Evolutionary conservation across 495 filamentous ascomycete species (phyloP).

Genomic region (Tuber umbilicatum): DNA sequence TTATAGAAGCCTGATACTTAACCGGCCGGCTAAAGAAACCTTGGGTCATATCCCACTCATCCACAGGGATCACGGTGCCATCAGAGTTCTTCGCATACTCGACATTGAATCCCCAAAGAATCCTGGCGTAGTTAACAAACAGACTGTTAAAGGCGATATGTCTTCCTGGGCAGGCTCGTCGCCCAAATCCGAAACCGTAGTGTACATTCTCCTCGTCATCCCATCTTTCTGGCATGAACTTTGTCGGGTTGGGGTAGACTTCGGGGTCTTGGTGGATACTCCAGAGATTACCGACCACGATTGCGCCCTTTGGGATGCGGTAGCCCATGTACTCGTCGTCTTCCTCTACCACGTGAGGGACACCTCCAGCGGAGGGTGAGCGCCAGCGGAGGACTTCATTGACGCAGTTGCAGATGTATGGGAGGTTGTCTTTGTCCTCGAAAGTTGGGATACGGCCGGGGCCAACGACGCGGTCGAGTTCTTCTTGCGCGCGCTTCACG

Average conservation of each 20-base stretch:
- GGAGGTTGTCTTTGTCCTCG: constrained; percentile 37
- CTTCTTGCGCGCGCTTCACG: constrained; percentile 37
- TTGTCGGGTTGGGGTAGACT: constrained; percentile 30
- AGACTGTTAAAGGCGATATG: constrained; percentile 1
- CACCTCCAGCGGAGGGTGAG: constrained; percentile 24
- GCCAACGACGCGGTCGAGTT: constrained; percentile 41
- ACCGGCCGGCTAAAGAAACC: constrained; percentile 3
- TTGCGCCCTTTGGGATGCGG: neutral
- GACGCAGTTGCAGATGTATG: constrained; percentile 39
- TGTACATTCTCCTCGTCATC: constrained; percentile 6
- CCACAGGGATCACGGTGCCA: neutral
- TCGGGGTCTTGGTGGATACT: constrained; percentile 38
- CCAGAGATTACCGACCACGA: constrained; percentile 1
- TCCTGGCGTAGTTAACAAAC: constrained; percentile 11
- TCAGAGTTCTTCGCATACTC: neutral
- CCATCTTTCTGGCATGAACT: constrained; percentile 33
- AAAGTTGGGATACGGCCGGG: constrained; percentile 33
- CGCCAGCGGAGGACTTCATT: constrained; percentile 39
- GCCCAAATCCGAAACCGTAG: neutral
- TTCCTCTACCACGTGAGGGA: constrained; percentile 42
- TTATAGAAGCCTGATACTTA: neutral
- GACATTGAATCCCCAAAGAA: constrained; percentile 7
- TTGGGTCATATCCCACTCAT: constrained; percentile 4
- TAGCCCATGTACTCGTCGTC: constrained; percentile 41
- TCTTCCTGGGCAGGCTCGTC: neutral